Conservation (phyloP, 75 land plant genomes). For the Sequoia sempervirens region DNA sequence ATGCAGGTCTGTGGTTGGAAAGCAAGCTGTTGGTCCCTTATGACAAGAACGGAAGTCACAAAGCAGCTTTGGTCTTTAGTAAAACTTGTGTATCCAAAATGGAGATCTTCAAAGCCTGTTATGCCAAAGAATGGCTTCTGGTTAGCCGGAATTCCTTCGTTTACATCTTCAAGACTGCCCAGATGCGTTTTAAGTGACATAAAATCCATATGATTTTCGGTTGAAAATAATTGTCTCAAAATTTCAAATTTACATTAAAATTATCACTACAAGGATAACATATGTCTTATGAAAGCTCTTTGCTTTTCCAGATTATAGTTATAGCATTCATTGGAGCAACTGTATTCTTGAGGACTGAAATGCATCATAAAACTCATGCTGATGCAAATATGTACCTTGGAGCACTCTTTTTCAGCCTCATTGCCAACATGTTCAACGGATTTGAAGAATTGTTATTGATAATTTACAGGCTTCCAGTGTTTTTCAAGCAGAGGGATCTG, state of each 20-base stretch:
- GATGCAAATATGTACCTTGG: conserved; percentile 63
- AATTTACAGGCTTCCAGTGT: conserved; percentile 72
- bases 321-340: conserved; percentile 59
- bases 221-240: neutral
- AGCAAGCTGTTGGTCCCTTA: conserved; percentile 59
- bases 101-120: conserved; percentile 66
- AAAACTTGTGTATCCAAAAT: conserved; percentile 44
- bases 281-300: neutral
- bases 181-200: conserved; percentile 18
- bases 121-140: conserved; percentile 72
- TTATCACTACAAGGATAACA: neutral
- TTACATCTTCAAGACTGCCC: conserved; percentile 49
- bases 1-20: conserved; percentile 45
- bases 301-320: conserved; percentile 46
- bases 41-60: conserved; percentile 52
- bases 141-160: conserved; percentile 80
- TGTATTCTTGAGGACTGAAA: conserved; percentile 54
- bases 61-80: conserved; percentile 58
- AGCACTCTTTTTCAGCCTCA: conserved; percentile 58
- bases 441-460: conserved; percentile 70
- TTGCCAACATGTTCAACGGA: conserved; percentile 82
- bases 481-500: conserved; percentile 87
- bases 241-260: neutral
- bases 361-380: conserved; percentile 38
- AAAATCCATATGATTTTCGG: neutral